phyloP scores from a whole-genome alignment of 1,139 yeast genomes.

The Sporopachydermia cereana region DNA sequence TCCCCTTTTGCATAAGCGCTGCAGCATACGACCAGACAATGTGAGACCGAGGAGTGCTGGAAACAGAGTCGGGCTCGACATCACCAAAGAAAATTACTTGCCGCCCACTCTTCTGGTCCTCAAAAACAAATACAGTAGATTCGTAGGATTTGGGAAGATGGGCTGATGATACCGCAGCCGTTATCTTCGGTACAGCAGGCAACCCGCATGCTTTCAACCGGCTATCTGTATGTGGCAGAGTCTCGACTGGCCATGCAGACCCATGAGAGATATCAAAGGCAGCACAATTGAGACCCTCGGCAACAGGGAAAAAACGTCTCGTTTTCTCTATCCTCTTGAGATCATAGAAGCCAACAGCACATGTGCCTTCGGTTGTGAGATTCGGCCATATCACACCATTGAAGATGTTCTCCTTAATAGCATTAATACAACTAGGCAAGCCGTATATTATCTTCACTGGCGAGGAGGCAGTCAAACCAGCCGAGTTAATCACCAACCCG shows the following conservation, averaged over 20 bases:
- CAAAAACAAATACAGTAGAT: slow-evolving; percentile 43
- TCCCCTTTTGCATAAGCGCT: slow-evolving; percentile 27
- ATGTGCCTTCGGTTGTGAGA: slow-evolving; percentile 30
- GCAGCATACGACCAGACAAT: slow-evolving; percentile 49
- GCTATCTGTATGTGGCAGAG: slow-evolving; percentile 7
- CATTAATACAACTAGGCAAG: slow-evolving; percentile 37
- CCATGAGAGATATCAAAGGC: slow-evolving; percentile 8
- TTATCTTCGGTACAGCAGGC: not conserved
- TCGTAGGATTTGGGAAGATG: slow-evolving; percentile 21
- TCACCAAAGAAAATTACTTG: slow-evolving; percentile 64
- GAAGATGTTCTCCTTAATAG: slow-evolving; percentile 46
- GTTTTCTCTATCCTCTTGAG: slow-evolving; percentile 13
- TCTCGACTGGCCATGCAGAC: slow-evolving; percentile 10
- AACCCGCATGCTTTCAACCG: not conserved
- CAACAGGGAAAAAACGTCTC: not conserved
- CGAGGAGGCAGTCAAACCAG: slow-evolving; percentile 32
- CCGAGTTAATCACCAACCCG: slow-evolving; percentile 61
- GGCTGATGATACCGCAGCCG: not conserved
- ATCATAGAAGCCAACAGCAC: slow-evolving; percentile 20
- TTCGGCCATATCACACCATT: slow-evolving; percentile 80
- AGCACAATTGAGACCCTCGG: slow-evolving; percentile 15
- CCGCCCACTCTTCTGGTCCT: slow-evolving; percentile 24
- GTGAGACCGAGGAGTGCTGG: slow-evolving; percentile 32
- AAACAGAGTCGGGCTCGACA: slow-evolving; percentile 53
- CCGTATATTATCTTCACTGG: slow-evolving; percentile 41